These are phyloP conservation scores for Adenanthera pavonina DNA, from an alignment of 306 rosid genomes.

Conservation along the genomic window DNA sequence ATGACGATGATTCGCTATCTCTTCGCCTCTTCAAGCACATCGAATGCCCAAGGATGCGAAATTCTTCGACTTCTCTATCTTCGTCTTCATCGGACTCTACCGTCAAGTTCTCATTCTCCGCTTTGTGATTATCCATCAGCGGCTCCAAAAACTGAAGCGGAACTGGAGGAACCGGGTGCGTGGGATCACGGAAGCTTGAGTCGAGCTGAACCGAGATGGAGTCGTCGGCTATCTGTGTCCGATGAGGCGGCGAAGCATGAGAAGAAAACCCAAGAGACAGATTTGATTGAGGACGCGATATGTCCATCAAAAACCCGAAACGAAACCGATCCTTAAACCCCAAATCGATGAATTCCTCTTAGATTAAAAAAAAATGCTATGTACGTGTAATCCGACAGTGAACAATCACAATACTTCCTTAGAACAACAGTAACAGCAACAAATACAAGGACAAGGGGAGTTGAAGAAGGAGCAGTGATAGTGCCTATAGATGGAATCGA, in stretches of 20 bases:
- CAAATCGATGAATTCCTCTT: not conserved
- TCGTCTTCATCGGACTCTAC: conserved; percentile 47
- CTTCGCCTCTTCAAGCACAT: conserved; percentile 83
- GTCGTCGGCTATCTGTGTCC: conserved; percentile 61
- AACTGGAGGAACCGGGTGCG: conserved; percentile 53
- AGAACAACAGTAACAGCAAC: conserved; percentile 35
- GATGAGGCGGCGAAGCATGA: conserved; percentile 66
- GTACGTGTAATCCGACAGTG: no score
- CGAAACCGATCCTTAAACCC: not conserved
- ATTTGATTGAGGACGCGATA: conserved; percentile 63
- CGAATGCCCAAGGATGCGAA: conserved; percentile 82
- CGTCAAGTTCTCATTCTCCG: conserved; percentile 40
- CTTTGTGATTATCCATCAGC: conserved; percentile 40
- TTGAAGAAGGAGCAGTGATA: conserved; percentile 7
- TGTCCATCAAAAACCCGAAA: conserved; percentile 50
- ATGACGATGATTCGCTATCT: conserved; percentile 63
- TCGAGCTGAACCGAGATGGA: conserved; percentile 70
- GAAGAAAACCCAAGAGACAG: conserved; percentile 70
- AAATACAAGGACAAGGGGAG: not conserved
- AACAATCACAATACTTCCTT: not conserved
- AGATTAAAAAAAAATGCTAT: no score
- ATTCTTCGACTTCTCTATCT: conserved; percentile 73
- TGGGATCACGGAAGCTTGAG: conserved; percentile 55
- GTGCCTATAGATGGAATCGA: not conserved
- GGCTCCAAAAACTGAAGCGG: conserved; percentile 80